These are phyloP conservation scores for Omphalotus guepiniiformis DNA, from an alignment of 768 basidiomycete genomes.

Conservation along the genomic window DNA sequence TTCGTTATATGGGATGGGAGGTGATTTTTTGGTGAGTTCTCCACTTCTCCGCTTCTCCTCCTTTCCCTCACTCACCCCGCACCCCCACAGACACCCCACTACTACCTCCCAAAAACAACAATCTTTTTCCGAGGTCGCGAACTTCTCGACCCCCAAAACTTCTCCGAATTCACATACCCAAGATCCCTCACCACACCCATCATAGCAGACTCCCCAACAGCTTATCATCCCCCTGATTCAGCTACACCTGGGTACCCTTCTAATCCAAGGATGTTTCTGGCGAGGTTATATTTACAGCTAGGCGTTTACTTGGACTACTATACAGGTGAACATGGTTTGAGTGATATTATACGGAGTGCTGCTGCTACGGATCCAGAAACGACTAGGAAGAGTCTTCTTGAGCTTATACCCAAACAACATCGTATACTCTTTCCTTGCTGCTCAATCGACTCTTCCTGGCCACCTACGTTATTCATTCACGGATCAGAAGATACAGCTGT, in stretches of 20 bases:
- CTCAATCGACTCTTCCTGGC: conserved; percentile 19
- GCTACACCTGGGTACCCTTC: conserved; percentile 50
- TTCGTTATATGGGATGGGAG: conserved; percentile 63
- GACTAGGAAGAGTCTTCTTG: conserved; percentile 7
- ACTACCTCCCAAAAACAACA: neutral
- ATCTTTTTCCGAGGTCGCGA: conserved; percentile 7
- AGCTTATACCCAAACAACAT: conserved; percentile 30
- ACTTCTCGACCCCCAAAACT: conserved; percentile 1
- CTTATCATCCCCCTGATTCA: conserved; percentile 5
- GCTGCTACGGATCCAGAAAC: conserved; percentile 8
- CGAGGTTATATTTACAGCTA: conserved; percentile 55
- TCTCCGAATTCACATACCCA: conserved; percentile 5
- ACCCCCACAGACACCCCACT: conserved; percentile 3
- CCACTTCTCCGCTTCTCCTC: too few relatives aligned
- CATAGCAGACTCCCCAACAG: conserved; percentile 5
- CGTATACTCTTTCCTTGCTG: conserved; percentile 42
- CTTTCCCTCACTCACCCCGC: too few relatives aligned
- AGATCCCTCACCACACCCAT: neutral
- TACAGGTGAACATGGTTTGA: conserved; percentile 47
- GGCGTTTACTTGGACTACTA: conserved; percentile 57
- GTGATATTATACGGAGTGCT: conserved; percentile 31
- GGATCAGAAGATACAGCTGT: conserved; percentile 6
- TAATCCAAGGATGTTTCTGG: conserved; percentile 57
- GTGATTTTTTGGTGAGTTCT: conserved; percentile 43
- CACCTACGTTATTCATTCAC: conserved; percentile 10